A percentile compares a stretch with the other conserved stretches of the same genome.
Conservation (phyloP, 768 basidiomycete species). For the Mycena floridula region DNA sequence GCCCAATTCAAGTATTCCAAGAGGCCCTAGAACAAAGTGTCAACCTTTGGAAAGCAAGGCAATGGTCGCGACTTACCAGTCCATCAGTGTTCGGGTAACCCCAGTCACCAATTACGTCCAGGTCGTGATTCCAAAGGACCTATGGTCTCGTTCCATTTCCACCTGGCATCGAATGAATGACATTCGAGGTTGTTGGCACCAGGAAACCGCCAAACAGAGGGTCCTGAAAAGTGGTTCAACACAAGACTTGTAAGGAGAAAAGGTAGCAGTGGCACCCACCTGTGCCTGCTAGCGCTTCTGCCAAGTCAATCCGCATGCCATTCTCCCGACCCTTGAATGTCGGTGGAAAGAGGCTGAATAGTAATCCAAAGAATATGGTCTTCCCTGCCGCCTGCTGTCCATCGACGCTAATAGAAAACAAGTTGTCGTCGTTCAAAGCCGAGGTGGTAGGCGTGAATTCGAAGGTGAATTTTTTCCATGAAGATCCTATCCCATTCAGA, state of each 20-base stretch:
- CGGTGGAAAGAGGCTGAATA: constrained; percentile 60
- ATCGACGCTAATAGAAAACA: constrained; percentile 45
- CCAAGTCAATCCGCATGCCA: constrained; percentile 56
- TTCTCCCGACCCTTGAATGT: constrained; percentile 53
- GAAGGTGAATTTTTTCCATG: constrained; percentile 42
- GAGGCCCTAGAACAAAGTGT: too few relatives aligned
- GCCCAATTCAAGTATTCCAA: constrained; percentile 36
- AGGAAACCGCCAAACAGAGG: constrained; percentile 28
- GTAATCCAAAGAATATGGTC: constrained; percentile 44
- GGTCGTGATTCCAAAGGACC: constrained; percentile 33
- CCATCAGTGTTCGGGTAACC: constrained; percentile 53
- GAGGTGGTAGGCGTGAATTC: constrained; percentile 34
- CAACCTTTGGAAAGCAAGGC: background rate
- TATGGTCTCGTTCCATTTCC: constrained; percentile 58
- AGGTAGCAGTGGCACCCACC: too few relatives aligned
- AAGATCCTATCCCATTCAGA: constrained; percentile 25
- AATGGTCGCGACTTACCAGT: constrained; percentile 40
- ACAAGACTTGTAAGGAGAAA: constrained; percentile 14
- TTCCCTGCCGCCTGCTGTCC: constrained; percentile 32
- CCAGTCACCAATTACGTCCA: constrained; percentile 34
- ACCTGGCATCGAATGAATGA: constrained; percentile 36
- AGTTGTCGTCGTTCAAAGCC: constrained; percentile 37
- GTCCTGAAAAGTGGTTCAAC: constrained; percentile 40
- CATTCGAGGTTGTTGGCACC: constrained; percentile 43
- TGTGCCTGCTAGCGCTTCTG: constrained; percentile 32